A percentile compares a stretch with the other conserved stretches of the same genome.
These are phyloP conservation scores for Ceratobasidium theobromae DNA, from an alignment of 1,284 basidiomycete species.

Conservation along the genomic window DNA sequence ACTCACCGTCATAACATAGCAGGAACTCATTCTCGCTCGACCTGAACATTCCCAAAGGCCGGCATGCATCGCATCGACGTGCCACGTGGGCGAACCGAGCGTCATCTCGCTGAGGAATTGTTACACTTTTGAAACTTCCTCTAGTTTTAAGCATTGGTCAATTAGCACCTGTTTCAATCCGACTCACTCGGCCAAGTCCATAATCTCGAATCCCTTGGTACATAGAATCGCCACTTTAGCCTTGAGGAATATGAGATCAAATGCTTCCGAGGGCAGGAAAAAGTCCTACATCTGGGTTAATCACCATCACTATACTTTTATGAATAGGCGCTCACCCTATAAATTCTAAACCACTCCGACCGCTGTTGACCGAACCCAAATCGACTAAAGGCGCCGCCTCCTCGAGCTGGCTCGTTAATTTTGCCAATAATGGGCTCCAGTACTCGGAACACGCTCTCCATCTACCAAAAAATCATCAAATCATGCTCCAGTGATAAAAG, in stretches of 20 bases:
- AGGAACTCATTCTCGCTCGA: slow-evolving; percentile 87
- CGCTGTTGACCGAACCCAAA: slow-evolving; percentile 73
- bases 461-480: slow-evolving; percentile 44
- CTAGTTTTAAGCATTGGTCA: slow-evolving; percentile 12
- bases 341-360: slow-evolving; percentile 90
- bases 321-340: slow-evolving; percentile 58
- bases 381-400: slow-evolving; percentile 65
- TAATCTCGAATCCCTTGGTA: slow-evolving; percentile 94
- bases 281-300: slow-evolving; percentile 60
- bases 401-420: slow-evolving; percentile 73
- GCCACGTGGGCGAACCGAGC: slow-evolving; percentile 68
- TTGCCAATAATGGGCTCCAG: slow-evolving; percentile 88
- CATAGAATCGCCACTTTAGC: slow-evolving; percentile 90
- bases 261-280: slow-evolving; percentile 87
- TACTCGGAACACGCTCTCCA: slow-evolving; percentile 90
- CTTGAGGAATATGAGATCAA: slow-evolving; percentile 86
- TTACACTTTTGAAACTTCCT: slow-evolving; percentile 79
- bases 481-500: neutral
- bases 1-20: slow-evolving; percentile 85
- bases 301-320: neutral
- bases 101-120: slow-evolving; percentile 80
- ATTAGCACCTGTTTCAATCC: neutral
- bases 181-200: slow-evolving; percentile 85
- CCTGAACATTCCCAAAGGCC: slow-evolving; percentile 91
- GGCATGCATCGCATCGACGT: slow-evolving; percentile 78